phyloP scores from a whole-genome alignment of 371 early-diverging fungal species.

The Phascolomyces articulosus region DNA sequence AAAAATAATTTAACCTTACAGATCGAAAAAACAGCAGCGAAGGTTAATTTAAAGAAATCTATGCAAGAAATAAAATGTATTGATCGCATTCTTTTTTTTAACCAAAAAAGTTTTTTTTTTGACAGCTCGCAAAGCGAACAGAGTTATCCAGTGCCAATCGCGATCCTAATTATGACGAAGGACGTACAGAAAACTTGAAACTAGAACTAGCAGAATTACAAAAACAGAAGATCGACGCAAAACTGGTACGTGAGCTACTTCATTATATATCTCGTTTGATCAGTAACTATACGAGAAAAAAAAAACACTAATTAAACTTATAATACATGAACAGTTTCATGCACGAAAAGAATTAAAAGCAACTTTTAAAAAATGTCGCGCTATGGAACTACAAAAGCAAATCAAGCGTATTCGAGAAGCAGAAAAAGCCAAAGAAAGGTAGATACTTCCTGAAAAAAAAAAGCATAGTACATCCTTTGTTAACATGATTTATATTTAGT shows the following conservation, averaged over 20 bases:
- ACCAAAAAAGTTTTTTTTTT: background rate
- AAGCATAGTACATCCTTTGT: too few relatives aligned
- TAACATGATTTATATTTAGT: too few relatives aligned
- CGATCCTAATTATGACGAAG: background rate
- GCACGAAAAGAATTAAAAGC: conserved; percentile 32
- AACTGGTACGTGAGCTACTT: conserved; percentile 36
- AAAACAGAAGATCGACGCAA: conserved; percentile 34
- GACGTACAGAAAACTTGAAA: conserved; percentile 1
- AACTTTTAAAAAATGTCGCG: conserved; percentile 38
- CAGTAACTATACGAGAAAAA: background rate
- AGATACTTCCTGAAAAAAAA: background rate
- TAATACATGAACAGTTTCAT: conserved; percentile 31
- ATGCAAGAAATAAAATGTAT: too few relatives aligned
- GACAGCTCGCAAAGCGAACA: background rate
- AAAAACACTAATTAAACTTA: too few relatives aligned
- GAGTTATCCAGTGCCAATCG: background rate
- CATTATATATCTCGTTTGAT: background rate
- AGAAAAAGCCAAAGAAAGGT: conserved; percentile 19
- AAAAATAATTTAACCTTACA: background rate
- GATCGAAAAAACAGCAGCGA: background rate
- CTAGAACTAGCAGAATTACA: conserved; percentile 15
- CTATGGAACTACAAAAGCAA: conserved; percentile 36
- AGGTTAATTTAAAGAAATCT: background rate
- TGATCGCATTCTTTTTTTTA: background rate
- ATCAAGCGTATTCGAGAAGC: conserved; percentile 33